Base-by-base conservation (phyloP, 2,329 filamentous ascomycete genomes). In the Knufia petricola region DNA sequence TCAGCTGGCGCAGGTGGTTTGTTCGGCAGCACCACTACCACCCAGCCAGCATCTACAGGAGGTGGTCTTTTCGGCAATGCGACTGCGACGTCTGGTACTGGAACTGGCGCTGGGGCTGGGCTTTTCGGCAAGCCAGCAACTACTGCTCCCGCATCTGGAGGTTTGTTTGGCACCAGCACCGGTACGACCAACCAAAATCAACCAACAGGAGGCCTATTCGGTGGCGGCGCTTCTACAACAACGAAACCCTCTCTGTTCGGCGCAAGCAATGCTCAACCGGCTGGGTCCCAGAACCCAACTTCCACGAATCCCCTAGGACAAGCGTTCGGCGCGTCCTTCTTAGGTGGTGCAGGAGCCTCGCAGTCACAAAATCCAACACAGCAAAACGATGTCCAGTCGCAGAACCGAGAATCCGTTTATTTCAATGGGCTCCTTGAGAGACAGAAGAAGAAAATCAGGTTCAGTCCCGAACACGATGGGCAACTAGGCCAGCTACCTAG, bases 401-500 rank as follows among this genome's bases (percentile, higher is more conserved):
- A 55, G 30, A 46, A 37, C 19, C 44, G 54, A 52, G 57, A 59
- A 40, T 76, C 78, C 23, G 77, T 77, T 0, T 81, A 80, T 57
- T 83, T 82, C 60, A 79, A 81, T 57, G 78, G 78, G 54, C 62
- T 83, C 30, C 64, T 83, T 19, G 79, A 83, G 60, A 74, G 78
- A 50, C 76, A 78, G 30, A 79, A 75, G 61, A 82, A 82, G 64
- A 81, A 87, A 54, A 78, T 81, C 46, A 76, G 82, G 55, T 79
- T 81, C 56, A 78, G 66, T 3, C 50, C 56, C 10, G 46, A 48
- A 17, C 44, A 46, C 10, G 64, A 62, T 41, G 66, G 59, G 49
- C 69, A 67, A 48, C 79, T 85, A 61, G 83, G 85, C 57, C 87
- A 95, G 52, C 75, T 98, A 39, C 90, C 92, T 4, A 85, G 82